These are phyloP conservation scores for Meyerozyma sp. DNA, from an alignment of 1,139 yeast species.

Conservation along the genomic window DNA sequence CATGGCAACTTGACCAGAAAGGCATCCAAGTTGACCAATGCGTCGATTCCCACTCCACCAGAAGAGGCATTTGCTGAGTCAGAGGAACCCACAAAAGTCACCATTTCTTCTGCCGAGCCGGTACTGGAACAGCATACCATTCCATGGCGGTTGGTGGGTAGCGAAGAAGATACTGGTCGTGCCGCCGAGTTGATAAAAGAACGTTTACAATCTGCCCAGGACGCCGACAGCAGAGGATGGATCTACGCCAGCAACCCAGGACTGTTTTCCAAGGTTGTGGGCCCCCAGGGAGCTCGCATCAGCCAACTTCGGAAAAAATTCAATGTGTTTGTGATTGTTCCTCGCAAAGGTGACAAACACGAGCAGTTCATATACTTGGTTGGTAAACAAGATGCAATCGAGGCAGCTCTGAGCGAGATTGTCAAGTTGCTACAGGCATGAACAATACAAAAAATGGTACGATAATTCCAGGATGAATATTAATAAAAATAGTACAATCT, in stretches of 20 bases:
- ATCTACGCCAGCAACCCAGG: slow-evolving; percentile 30
- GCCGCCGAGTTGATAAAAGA: slow-evolving; percentile 31
- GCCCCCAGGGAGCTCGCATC: slow-evolving; percentile 71
- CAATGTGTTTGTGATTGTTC: slow-evolving; percentile 58
- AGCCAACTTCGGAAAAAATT: slow-evolving; percentile 56
- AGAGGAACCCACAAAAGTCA: slow-evolving; percentile 39
- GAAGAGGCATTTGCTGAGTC: slow-evolving; percentile 44
- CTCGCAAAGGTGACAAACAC: slow-evolving; percentile 50
- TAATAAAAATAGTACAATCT: neutral
- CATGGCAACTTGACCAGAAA: slow-evolving; percentile 51
- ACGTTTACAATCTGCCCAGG: slow-evolving; percentile 29
- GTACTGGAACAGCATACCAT: slow-evolving; percentile 34
- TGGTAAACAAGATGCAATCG: slow-evolving; percentile 33
- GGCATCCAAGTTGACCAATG: slow-evolving; percentile 47
- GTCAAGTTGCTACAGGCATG: slow-evolving; percentile 9
- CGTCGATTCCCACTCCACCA: slow-evolving; percentile 44
- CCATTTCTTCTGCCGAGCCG: slow-evolving; percentile 21
- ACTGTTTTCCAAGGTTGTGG: slow-evolving; percentile 57
- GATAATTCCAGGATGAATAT: neutral
- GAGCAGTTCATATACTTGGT: slow-evolving; percentile 37
- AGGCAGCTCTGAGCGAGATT: slow-evolving; percentile 23
- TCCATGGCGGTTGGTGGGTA: slow-evolving; percentile 63
- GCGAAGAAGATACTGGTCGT: slow-evolving; percentile 32
- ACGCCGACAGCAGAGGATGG: slow-evolving; percentile 35
- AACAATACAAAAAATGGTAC: no score